Conservation (phyloP, 257 asterid species). For the Ocimum tenuiflorum region DNA sequence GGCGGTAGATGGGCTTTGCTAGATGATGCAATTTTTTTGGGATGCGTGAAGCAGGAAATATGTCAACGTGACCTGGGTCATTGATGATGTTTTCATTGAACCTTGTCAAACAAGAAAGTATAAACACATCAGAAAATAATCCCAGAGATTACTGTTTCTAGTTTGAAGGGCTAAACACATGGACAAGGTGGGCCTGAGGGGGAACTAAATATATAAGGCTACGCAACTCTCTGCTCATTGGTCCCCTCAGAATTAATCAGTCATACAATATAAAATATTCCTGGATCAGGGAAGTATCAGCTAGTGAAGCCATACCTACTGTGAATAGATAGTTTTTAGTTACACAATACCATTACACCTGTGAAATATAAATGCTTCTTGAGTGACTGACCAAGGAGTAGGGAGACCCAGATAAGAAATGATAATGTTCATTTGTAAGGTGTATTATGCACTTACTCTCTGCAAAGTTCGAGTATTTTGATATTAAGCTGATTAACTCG, state of each 20-base stretch:
- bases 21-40: slow-evolving; percentile 72
- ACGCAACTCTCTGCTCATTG: too few relatives aligned
- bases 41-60: slow-evolving; percentile 82
- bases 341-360: too few relatives aligned
- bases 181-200: too few relatives aligned
- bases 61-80: slow-evolving; percentile 94
- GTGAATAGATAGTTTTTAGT: too few relatives aligned
- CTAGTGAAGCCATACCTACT: too few relatives aligned
- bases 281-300: too few relatives aligned
- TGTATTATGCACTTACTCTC: slow-evolving; percentile 58
- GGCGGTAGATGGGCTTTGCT: slow-evolving; percentile 61
- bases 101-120: slow-evolving; percentile 44
- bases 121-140: slow-evolving; percentile 21
- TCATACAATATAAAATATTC: too few relatives aligned
- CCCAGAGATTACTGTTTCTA: neutral
- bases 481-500: slow-evolving; percentile 58
- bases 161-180: slow-evolving; percentile 1
- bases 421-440: neutral
- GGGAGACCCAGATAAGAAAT: neutral
- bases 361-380: too few relatives aligned
- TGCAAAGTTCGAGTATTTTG: slow-evolving; percentile 69
- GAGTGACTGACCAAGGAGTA: too few relatives aligned
- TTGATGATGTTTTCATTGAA: slow-evolving; percentile 75
- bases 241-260: too few relatives aligned
- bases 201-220: too few relatives aligned